Evolutionary conservation across 257 asterid species (phyloP).

Genomic region (Ballota nigra): DNA sequence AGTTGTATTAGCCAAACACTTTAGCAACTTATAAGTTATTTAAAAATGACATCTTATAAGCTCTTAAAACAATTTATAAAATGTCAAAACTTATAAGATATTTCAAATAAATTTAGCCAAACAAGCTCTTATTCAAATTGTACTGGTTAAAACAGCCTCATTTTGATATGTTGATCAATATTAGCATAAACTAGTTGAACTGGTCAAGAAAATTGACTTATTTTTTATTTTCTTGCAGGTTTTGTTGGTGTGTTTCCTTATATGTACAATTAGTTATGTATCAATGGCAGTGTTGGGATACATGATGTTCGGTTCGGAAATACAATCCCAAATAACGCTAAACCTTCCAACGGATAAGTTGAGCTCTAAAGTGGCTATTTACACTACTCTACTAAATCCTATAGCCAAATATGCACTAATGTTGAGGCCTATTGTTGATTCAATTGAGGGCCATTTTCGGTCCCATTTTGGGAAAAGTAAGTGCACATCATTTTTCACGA

Average conservation of each 20-base stretch:
- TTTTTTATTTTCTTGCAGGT: constrained; percentile 35
- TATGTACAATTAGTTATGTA: constrained; percentile 43
- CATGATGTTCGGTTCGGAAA: constrained; percentile 50
- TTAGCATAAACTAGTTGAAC: too few species aligned
- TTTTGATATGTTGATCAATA: too few species aligned
- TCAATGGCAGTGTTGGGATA: constrained; percentile 53
- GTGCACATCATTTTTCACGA: constrained; percentile 14
- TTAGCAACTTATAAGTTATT: too few species aligned
- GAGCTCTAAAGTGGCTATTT: constrained; percentile 56
- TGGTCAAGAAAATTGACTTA: neutral
- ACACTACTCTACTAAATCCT: constrained; percentile 55
- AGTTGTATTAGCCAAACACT: too few species aligned
- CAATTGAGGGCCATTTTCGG: constrained; percentile 25
- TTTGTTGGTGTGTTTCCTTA: constrained; percentile 39
- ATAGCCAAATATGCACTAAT: constrained; percentile 64
- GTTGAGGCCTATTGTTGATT: constrained; percentile 45
- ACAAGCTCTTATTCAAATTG: too few species aligned
- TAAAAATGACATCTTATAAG: too few species aligned
- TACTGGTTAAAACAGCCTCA: too few species aligned
- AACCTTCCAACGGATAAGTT: constrained; percentile 41
- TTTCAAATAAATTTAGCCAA: too few species aligned
- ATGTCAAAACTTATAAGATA: too few species aligned
- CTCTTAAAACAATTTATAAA: too few species aligned
- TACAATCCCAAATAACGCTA: constrained; percentile 55
- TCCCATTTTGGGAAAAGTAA: neutral